Conservation (phyloP, 1,284 basidiomycete species). For the Rhodofomes roseus region DNA sequence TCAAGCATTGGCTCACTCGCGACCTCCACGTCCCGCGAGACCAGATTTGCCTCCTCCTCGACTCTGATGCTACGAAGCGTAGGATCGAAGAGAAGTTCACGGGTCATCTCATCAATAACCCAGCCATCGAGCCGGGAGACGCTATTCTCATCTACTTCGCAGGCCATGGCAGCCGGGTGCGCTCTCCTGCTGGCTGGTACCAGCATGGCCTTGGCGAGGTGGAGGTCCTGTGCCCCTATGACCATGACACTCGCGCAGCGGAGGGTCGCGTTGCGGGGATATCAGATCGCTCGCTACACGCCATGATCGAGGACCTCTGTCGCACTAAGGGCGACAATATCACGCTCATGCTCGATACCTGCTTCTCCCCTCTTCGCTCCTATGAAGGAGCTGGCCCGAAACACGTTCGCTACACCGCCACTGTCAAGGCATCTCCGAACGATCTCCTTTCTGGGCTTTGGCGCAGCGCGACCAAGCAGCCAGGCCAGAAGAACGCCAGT, state of each 20-base stretch:
- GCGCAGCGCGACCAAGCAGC: conserved; percentile 40
- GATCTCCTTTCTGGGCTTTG: conserved; percentile 53
- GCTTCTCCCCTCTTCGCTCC: conserved; percentile 46
- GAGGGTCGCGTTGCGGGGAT: conserved; percentile 54
- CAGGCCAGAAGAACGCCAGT: conserved; percentile 17
- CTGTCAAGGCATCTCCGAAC: conserved; percentile 43
- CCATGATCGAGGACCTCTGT: conserved; percentile 52
- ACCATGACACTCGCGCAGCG: conserved; percentile 47
- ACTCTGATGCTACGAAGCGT: conserved; percentile 55
- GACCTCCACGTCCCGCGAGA: conserved; percentile 54
- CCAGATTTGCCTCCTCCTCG: conserved; percentile 52
- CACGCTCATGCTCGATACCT: conserved; percentile 61
- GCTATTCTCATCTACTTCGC: conserved; percentile 67
- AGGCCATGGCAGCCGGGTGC: conserved; percentile 57
- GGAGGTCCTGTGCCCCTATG: conserved; percentile 59
- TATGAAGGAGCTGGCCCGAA: conserved; percentile 37
- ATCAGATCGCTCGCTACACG: conserved; percentile 58
- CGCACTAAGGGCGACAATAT: conserved; percentile 62
- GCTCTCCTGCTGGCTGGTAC: conserved; percentile 55
- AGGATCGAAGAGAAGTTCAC: conserved; percentile 56
- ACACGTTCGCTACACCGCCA: conserved; percentile 51
- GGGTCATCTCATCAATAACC: conserved; percentile 56
- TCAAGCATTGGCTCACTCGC: conserved; percentile 52
- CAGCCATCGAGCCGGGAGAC: conserved; percentile 52
- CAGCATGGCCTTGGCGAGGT: conserved; percentile 39